These are phyloP conservation scores for Linnemannia exigua DNA, from an alignment of 192 early-diverging fungal species.

Conservation along the genomic window DNA sequence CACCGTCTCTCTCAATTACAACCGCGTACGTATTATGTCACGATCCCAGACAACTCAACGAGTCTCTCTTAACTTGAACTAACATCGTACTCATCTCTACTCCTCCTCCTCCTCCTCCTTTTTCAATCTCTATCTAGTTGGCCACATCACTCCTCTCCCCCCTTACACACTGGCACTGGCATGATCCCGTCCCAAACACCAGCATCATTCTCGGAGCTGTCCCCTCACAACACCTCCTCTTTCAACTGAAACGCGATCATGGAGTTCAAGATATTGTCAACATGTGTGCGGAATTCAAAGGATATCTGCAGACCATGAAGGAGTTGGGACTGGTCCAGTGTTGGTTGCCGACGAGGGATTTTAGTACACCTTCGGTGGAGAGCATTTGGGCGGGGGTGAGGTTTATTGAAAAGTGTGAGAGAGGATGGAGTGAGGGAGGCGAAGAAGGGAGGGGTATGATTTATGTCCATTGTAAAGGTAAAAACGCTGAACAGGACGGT, in stretches of 20 bases:
- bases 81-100: neutral
- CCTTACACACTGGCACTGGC: slow-evolving; percentile 50
- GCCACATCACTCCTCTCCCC: slow-evolving; percentile 41
- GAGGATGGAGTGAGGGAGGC: neutral
- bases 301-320: slow-evolving; percentile 49
- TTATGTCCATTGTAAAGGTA: slow-evolving; percentile 68
- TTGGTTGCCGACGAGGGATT: slow-evolving; percentile 59
- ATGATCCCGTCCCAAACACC: slow-evolving; percentile 27
- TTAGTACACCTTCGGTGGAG: slow-evolving; percentile 53
- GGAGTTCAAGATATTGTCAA: slow-evolving; percentile 54
- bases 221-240: slow-evolving; percentile 22
- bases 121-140: slow-evolving; percentile 5
- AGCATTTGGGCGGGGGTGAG: slow-evolving; percentile 44
- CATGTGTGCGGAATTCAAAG: slow-evolving; percentile 65
- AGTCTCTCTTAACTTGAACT: neutral
- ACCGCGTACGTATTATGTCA: slow-evolving; percentile 17
- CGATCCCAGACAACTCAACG: too few relatives aligned
- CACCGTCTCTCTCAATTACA: slow-evolving; percentile 48
- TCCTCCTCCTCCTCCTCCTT: neutral
- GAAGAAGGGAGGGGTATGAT: slow-evolving; percentile 9
- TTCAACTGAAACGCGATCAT: slow-evolving; percentile 12
- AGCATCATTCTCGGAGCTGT: slow-evolving; percentile 41
- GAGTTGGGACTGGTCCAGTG: slow-evolving; percentile 59
- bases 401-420: slow-evolving; percentile 39
- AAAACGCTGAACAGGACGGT: neutral